Evolutionary conservation across 2,329 filamentous ascomycete species (phyloP).

Genomic region (Stachybotrys chartarum): DNA sequence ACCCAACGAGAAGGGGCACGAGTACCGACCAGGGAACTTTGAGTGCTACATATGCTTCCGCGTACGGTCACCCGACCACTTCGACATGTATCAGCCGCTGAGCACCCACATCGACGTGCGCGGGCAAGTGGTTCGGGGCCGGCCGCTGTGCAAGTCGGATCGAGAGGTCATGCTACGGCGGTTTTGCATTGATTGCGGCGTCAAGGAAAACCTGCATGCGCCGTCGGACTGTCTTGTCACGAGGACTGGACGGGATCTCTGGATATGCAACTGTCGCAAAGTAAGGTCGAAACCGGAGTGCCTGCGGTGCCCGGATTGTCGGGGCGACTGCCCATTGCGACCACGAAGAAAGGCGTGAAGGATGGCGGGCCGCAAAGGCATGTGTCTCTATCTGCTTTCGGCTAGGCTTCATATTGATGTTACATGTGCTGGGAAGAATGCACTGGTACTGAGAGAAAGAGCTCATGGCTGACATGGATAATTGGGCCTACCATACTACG

Average conservation of each 20-base stretch:
- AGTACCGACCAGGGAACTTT: conserved; percentile 31
- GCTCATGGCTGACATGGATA: too few relatives aligned
- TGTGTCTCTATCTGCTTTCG: not conserved
- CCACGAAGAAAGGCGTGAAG: conserved; percentile 21
- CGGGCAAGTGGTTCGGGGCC: conserved; percentile 20
- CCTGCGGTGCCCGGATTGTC: conserved; percentile 26
- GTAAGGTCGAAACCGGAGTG: conserved; percentile 28
- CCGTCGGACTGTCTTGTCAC: conserved; percentile 30
- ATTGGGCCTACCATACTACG: too few relatives aligned
- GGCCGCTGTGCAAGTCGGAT: conserved; percentile 19
- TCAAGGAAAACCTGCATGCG: conserved; percentile 26
- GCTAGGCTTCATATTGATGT: too few relatives aligned
- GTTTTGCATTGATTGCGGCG: conserved; percentile 35
- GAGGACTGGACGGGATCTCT: conserved; percentile 28
- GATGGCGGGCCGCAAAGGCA: too few relatives aligned
- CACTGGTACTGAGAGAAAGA: too few relatives aligned
- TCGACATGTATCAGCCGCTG: conserved; percentile 27
- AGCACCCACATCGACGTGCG: conserved; percentile 22
- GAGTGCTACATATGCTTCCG: conserved; percentile 35
- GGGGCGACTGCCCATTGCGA: conserved; percentile 25
- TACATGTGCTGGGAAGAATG: too few relatives aligned
- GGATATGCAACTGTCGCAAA: conserved; percentile 30
- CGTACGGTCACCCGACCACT: conserved; percentile 29
- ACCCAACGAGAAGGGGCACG: conserved; percentile 26
- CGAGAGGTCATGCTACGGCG: conserved; percentile 25